phyloP scores from a whole-genome alignment of 176 grass and related monocot species.

The Carex pumila region DNA sequence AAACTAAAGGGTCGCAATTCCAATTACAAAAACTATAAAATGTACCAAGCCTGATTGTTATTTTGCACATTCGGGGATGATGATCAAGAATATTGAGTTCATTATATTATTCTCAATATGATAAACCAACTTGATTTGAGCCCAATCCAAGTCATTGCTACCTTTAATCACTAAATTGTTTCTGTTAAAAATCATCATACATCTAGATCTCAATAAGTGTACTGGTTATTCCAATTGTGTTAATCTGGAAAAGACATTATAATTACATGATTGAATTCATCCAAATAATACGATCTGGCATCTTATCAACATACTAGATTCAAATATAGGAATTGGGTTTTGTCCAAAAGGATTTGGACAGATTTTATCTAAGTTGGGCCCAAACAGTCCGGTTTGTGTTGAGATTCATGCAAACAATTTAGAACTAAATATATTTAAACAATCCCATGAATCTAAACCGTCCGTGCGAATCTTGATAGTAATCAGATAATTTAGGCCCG shows the following conservation, averaged over 20 bases:
- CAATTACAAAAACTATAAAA: not conserved
- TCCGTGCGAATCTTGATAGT: too few relatives aligned
- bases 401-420: too few relatives aligned
- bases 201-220: not conserved
- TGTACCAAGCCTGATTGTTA: not conserved
- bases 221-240: not conserved
- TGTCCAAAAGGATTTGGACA: too few relatives aligned
- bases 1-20: not conserved
- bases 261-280: constrained; percentile 1
- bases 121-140: not conserved
- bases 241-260: not conserved
- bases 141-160: not conserved
- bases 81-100: not conserved
- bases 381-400: too few relatives aligned
- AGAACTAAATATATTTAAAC: too few relatives aligned
- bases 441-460: too few relatives aligned
- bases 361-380: too few relatives aligned
- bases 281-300: not conserved
- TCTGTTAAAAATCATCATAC: not conserved
- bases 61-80: not conserved
- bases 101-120: not conserved
- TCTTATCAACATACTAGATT: not conserved
- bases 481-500: too few relatives aligned
- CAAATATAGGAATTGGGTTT: too few relatives aligned
- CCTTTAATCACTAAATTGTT: not conserved